Base-by-base conservation (phyloP, 192 early-diverging fungal species). In the Mortierella antarctica region DNA sequence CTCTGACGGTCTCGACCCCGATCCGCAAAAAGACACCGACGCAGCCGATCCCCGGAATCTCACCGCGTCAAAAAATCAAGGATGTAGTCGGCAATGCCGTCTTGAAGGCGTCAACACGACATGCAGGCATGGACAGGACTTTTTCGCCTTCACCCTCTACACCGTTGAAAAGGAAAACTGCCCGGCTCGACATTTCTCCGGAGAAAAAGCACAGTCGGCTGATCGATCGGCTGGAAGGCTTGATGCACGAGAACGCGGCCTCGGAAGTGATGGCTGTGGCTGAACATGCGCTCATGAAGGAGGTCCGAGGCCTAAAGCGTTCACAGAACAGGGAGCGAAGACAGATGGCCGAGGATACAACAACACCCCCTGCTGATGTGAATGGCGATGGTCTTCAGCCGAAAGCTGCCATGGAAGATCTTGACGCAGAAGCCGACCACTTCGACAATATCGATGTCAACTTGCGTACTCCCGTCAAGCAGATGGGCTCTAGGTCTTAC, bases 201-300 rank as follows among this genome's bases (percentile, higher is more conserved):
- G 58, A 62, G 44, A 4, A 46, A 15, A 80, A 80, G 23, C 77
- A 72, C 11, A 61, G 52, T 23, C 10, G 20, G 20, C 21, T 80
- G 52, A 63, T 80, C 7, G 65, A 80, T 20, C 70, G 77, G 5
- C 46, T 80, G 12, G 77, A 64, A 15, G 55, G 17, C 55, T n/a
- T 80, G 77, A 80, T 80, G 77, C 63, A 80, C 0, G 77, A 68
- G 9, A 67, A 80, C 39, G 70, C 55, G 23, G 64, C 48, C 13
- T 52, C 53, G 12, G 65, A 62, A 18, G 77, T 80, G 0, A 47
- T 72, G 59, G 77, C 65, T 13, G 77, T 72, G n/a, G 77, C 77
- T 0, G 70, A 71, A 48, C 57, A 67, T 21, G 77, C 70, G 6
- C 18, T 80, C 11, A 59, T 57, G n/a, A 70, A 80, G 41, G 70